These are phyloP conservation scores for Fistulinella cinereoalba DNA, from an alignment of 1,284 basidiomycete genomes.

Conservation along the genomic window DNA sequence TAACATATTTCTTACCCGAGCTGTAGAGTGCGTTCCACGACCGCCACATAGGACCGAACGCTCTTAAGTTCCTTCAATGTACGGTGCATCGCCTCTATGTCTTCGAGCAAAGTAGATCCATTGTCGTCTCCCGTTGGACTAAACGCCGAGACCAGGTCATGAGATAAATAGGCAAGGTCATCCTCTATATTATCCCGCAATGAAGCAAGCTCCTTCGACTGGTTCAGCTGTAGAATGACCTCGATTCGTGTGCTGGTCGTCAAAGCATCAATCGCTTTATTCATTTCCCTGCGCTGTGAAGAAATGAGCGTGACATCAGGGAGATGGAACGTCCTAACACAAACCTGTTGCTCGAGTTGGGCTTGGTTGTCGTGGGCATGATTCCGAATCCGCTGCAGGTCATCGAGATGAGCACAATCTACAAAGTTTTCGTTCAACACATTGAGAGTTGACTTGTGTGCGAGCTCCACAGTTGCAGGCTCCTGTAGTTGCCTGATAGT, in stretches of 20 bases:
- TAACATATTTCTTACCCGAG: conserved; percentile 61
- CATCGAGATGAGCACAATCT: conserved; percentile 47
- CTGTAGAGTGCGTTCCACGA: conserved; percentile 67
- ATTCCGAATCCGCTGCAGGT: conserved; percentile 40
- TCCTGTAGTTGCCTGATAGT: conserved; percentile 49
- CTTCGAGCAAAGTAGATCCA: conserved; percentile 70
- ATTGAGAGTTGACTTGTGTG: conserved; percentile 42
- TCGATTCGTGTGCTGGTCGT: conserved; percentile 44
- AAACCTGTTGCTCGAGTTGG: conserved; percentile 44
- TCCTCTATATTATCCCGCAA: conserved; percentile 74
- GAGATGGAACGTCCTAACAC: conserved; percentile 20
- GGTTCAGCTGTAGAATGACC: conserved; percentile 48
- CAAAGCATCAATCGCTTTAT: conserved; percentile 42
- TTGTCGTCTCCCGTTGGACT: conserved; percentile 40
- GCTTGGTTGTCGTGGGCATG: conserved; percentile 37
- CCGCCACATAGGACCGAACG: conserved; percentile 71
- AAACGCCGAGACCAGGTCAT: conserved; percentile 60
- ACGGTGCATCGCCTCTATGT: conserved; percentile 70
- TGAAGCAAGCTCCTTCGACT: conserved; percentile 72
- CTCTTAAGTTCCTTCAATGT: conserved; percentile 72
- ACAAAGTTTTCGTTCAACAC: conserved; percentile 47
- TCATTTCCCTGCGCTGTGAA: conserved; percentile 62
- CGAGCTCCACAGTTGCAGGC: conserved; percentile 43
- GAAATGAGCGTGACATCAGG: conserved; percentile 35
- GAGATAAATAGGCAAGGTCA: conserved; percentile 66